phyloP scores from a whole-genome alignment of 1,284 basidiomycete genomes.

The Malassezia obtusa region DNA sequence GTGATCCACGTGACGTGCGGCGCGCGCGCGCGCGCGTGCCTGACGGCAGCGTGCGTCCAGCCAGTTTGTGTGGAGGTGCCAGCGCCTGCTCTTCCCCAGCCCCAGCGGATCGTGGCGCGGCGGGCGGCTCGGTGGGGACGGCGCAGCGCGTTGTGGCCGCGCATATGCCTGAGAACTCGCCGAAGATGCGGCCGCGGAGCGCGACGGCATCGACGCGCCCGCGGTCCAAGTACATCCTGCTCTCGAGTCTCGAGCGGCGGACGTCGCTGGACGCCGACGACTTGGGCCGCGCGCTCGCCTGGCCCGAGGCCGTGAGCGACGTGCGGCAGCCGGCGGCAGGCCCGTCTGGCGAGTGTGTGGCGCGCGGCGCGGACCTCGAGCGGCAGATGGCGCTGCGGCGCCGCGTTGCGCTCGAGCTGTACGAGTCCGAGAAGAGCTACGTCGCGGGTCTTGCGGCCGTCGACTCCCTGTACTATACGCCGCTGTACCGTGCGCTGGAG shows the following conservation, averaged over 20 bases:
- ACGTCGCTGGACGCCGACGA: constrained; percentile 8
- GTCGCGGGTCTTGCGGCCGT: constrained; percentile 33
- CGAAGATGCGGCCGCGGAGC: constrained; percentile 5
- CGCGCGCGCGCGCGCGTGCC: too few species aligned
- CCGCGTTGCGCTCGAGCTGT: constrained; percentile 29
- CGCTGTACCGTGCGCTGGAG: constrained; percentile 57
- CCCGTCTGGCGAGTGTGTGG: not conserved
- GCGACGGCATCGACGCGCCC: constrained; percentile 2
- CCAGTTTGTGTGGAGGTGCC: too few species aligned
- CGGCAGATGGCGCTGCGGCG: constrained; percentile 20
- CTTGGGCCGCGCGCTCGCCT: not conserved
- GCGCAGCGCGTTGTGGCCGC: too few species aligned
- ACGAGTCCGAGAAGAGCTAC: constrained; percentile 40
- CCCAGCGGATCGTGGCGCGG: too few species aligned
- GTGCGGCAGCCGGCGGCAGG: not conserved
- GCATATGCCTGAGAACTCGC: not conserved
- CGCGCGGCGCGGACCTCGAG: not conserved
- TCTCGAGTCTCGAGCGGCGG: constrained; percentile 11
- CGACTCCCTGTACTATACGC: constrained; percentile 36
- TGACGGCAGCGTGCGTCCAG: too few species aligned
- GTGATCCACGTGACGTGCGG: not conserved
- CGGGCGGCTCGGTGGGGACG: not conserved
- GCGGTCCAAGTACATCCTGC: constrained; percentile 2
- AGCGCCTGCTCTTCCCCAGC: too few species aligned
- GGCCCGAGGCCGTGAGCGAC: not conserved